These are phyloP conservation scores for Conidiobolus incongruus DNA, from an alignment of 371 early-diverging fungal species.

Conservation along the genomic window DNA sequence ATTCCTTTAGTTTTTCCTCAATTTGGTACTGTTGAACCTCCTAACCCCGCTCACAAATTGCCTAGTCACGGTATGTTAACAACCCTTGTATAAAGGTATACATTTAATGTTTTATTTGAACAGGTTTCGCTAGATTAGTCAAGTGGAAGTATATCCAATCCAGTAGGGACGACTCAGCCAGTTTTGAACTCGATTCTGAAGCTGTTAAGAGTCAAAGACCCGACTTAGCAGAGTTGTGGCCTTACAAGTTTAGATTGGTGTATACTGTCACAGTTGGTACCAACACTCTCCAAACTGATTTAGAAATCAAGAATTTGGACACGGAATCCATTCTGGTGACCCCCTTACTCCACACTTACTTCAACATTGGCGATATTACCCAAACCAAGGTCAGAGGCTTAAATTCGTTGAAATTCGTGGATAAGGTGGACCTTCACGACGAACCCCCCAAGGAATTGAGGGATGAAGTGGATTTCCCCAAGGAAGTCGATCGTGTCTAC, in stretches of 20 bases:
- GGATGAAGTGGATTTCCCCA: constrained; percentile 21
- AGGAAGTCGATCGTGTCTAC: constrained; percentile 60
- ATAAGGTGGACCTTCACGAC: constrained; percentile 36
- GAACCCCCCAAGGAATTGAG: constrained; percentile 13
- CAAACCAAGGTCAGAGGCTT: constrained; percentile 38
- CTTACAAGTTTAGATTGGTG: constrained; percentile 45
- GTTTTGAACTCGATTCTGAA: constrained; percentile 12
- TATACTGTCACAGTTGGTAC: constrained; percentile 59
- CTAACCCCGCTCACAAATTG: constrained; percentile 4
- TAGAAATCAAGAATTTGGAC: constrained; percentile 48
- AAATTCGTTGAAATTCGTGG: constrained; percentile 24
- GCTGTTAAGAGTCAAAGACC: constrained; percentile 23
- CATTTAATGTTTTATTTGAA: background rate
- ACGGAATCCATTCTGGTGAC: constrained; percentile 47
- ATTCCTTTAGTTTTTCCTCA: constrained; percentile 6
- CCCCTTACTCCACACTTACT: constrained; percentile 78
- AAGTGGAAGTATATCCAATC: constrained; percentile 37
- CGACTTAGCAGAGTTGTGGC: constrained; percentile 28
- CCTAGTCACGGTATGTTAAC: constrained; percentile 27
- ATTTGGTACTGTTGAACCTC: constrained; percentile 5
- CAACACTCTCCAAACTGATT: constrained; percentile 33
- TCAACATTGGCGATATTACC: constrained; percentile 39
- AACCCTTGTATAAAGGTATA: background rate
- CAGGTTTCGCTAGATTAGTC: constrained; percentile 46
- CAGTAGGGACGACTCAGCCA: constrained; percentile 20